Conservation (phyloP, 2,329 filamentous ascomycete species). For the Colletotrichum cordylinicola region DNA sequence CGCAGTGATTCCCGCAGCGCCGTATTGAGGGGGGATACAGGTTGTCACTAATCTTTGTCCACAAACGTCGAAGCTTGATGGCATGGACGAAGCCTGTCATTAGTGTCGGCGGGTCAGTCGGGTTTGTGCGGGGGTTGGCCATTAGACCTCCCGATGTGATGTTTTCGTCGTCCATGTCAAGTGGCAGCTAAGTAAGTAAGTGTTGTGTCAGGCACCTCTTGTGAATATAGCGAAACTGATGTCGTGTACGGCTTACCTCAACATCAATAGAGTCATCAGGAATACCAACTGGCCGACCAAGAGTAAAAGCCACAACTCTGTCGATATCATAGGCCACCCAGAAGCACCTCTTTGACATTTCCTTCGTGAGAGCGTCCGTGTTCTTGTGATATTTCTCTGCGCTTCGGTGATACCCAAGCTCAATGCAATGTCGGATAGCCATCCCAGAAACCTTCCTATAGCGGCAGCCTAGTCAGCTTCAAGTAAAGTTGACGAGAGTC, state of each 20-base stretch:
- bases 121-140: slow-evolving; percentile 21
- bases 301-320: slow-evolving; percentile 32
- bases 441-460: slow-evolving; percentile 35
- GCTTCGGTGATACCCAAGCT: slow-evolving; percentile 39
- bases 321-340: slow-evolving; percentile 39
- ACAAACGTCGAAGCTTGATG: slow-evolving; percentile 32
- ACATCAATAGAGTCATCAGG: slow-evolving; percentile 32
- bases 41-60: slow-evolving; percentile 31
- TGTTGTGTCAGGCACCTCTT: background rate
- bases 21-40: slow-evolving; percentile 25
- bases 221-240: background rate
- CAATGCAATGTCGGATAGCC: slow-evolving; percentile 38
- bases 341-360: slow-evolving; percentile 36
- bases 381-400: slow-evolving; percentile 16
- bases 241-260: slow-evolving; percentile 20
- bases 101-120: slow-evolving; percentile 24
- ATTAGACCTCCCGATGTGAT: slow-evolving; percentile 27
- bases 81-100: slow-evolving; percentile 35
- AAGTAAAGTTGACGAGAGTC: too few species aligned
- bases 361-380: slow-evolving; percentile 25
- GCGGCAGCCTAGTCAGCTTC: background rate
- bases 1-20: background rate
- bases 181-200: slow-evolving; percentile 24
- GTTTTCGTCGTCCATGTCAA: slow-evolving; percentile 34
- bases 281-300: slow-evolving; percentile 34